Evolutionary conservation across 1,284 basidiomycete species (phyloP).

Genomic region (Grifola frondosa): DNA sequence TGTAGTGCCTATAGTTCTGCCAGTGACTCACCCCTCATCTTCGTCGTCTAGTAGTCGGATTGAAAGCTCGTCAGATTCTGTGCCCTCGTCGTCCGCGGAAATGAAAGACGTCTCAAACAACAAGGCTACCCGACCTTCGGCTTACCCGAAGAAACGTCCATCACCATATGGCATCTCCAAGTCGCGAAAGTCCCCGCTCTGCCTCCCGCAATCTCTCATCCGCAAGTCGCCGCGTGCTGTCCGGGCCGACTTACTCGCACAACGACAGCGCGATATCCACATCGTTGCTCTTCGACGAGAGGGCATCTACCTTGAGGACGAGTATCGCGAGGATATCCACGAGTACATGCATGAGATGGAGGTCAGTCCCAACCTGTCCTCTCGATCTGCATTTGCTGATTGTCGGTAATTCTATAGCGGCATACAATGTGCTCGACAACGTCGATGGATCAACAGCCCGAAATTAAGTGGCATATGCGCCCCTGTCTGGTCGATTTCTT

Average conservation of each 20-base stretch:
- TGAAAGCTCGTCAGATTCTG: constrained; percentile 40
- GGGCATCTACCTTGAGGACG: constrained; percentile 81
- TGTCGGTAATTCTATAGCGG: constrained; percentile 45
- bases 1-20: constrained; percentile 1
- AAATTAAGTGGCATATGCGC: constrained; percentile 98
- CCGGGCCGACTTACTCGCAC: constrained; percentile 56
- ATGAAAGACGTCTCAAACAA: constrained; percentile 77
- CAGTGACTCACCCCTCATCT: constrained; percentile 25
- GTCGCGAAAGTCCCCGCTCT: constrained; percentile 47
- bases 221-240: constrained; percentile 65
- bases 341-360: constrained; percentile 97
- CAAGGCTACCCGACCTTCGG: constrained; percentile 57
- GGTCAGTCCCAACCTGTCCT: constrained; percentile 54
- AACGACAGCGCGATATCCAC: constrained; percentile 68
- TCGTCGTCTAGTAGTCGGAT: constrained; percentile 43
- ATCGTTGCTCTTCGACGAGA: constrained; percentile 66
- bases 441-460: constrained; percentile 98
- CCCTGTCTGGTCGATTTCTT: constrained; percentile 98
- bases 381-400: constrained; percentile 13
- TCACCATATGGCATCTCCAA: constrained; percentile 76
- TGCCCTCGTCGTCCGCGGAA: constrained; percentile 35
- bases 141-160: constrained; percentile 80
- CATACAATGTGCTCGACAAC: constrained; percentile 86
- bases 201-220: constrained; percentile 42
- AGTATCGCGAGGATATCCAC: constrained; percentile 92